phyloP scores from a whole-genome alignment of 805 yeast species.

The Metahyphopichia silvanorum region DNA sequence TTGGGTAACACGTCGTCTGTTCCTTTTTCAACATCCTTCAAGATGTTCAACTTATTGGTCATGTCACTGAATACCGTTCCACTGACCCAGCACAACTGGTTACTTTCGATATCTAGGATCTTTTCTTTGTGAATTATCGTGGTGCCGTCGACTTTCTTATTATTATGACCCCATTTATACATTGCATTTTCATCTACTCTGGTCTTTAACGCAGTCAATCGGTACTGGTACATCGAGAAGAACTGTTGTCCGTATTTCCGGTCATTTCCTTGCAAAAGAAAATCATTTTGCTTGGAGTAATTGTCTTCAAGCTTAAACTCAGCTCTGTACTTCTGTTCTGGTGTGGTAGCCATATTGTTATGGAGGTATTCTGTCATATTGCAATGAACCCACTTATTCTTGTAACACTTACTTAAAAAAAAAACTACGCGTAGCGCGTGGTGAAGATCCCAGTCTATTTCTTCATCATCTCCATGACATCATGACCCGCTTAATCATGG shows the following conservation, averaged over 20 bases:
- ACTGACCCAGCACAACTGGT: slow-evolving; percentile 71
- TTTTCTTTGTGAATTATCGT: slow-evolving; percentile 31
- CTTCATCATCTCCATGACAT: too few relatives aligned
- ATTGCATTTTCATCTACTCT: slow-evolving; percentile 32
- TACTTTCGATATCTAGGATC: slow-evolving; percentile 58
- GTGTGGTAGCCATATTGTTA: too few relatives aligned
- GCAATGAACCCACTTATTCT: too few relatives aligned
- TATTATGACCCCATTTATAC: slow-evolving; percentile 54
- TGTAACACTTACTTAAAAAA: too few relatives aligned
- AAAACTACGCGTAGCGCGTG: too few relatives aligned
- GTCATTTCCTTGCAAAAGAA: slow-evolving; percentile 13
- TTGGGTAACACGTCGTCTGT: slow-evolving; percentile 48
- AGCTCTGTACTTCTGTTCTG: too few relatives aligned
- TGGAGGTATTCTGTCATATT: too few relatives aligned
- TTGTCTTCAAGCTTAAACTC: background rate
- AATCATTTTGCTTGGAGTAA: slow-evolving; percentile 14
- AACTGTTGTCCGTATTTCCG: slow-evolving; percentile 39
- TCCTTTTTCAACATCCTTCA: slow-evolving; percentile 71
- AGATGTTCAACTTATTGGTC: slow-evolving; percentile 79
- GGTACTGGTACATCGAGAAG: slow-evolving; percentile 41
- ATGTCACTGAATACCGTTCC: slow-evolving; percentile 87
- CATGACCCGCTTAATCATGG: too few relatives aligned
- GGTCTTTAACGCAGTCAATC: slow-evolving; percentile 28
- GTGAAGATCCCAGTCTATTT: too few relatives aligned
- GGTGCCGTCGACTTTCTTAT: slow-evolving; percentile 29